These are phyloP conservation scores for Trypanosomatidae sp. DNA, from an alignment of 208 protist species.

Conservation along the genomic window DNA sequence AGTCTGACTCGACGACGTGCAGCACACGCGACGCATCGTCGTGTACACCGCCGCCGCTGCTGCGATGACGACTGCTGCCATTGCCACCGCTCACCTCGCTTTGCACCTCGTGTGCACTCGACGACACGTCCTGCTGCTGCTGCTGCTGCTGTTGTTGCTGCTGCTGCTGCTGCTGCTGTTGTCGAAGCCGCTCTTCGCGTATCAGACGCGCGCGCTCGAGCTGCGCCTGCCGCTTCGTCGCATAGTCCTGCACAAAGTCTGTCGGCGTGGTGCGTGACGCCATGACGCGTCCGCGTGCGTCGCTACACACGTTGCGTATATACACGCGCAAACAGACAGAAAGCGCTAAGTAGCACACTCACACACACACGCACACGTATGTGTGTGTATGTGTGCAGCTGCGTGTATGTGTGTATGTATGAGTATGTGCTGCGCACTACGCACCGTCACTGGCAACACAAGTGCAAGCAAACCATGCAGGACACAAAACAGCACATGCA, in stretches of 20 bases:
- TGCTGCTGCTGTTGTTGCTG: conserved; percentile 2
- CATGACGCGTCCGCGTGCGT: too few relatives aligned
- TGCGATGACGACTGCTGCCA: not conserved
- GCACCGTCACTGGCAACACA: too few relatives aligned
- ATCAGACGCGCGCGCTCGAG: conserved; percentile 59
- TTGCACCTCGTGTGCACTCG: not conserved
- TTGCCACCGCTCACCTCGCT: not conserved
- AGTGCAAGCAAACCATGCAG: too few relatives aligned
- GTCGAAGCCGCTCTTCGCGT: conserved; percentile 46
- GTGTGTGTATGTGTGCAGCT: too few relatives aligned
- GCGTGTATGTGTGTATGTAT: too few relatives aligned
- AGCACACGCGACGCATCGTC: conserved; percentile 11
- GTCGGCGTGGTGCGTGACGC: too few relatives aligned
- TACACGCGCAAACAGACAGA: too few relatives aligned
- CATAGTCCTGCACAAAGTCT: conserved; percentile 83
- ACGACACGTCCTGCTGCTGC: not conserved
- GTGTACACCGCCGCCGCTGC: not conserved
- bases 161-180: conserved; percentile 6
- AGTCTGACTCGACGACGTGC: conserved; percentile 59
- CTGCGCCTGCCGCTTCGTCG: conserved; percentile 71
- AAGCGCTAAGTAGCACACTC: too few relatives aligned
- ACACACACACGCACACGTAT: too few relatives aligned
- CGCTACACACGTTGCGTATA: too few relatives aligned
- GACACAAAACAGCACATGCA: too few relatives aligned
- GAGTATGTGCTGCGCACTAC: too few relatives aligned